Conservation (phyloP, 345 rosid species). For the Eucalyptus cloeziana region DNA sequence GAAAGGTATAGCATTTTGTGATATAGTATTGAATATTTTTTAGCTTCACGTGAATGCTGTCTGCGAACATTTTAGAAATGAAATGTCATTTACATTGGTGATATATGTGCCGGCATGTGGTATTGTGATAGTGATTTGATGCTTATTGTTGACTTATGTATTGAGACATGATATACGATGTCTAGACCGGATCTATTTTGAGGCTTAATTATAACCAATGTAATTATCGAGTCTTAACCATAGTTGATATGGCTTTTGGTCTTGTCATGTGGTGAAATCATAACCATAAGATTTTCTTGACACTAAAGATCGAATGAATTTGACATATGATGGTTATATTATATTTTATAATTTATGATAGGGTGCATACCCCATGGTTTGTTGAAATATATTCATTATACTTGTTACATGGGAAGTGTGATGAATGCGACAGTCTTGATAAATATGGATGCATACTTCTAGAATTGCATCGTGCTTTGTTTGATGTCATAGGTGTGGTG, state of each 20-base stretch:
- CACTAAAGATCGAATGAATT: background rate
- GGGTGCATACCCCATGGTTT: rapidly evolving
- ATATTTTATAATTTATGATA: background rate
- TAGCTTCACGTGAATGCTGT: background rate
- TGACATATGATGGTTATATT: background rate
- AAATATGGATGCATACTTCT: background rate
- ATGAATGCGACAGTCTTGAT: background rate
- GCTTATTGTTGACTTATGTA: background rate
- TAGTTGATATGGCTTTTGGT: background rate
- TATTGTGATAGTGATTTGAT: background rate
- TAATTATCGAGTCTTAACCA: background rate
- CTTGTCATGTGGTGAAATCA: background rate
- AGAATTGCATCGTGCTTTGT: background rate
- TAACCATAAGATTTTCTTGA: background rate
- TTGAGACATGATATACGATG: background rate
- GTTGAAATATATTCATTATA: background rate
- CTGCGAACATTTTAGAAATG: background rate
- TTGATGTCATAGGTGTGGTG: background rate
- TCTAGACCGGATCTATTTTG: background rate
- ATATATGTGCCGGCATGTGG: background rate
- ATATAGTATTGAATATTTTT: too few relatives aligned
- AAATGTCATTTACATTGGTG: background rate
- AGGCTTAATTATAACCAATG: background rate
- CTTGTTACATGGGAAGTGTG: background rate
- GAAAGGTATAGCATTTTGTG: background rate